Evolutionary conservation across 2,329 filamentous ascomycete species (phyloP).

Genomic region (Pseudocercospora crystallina): DNA sequence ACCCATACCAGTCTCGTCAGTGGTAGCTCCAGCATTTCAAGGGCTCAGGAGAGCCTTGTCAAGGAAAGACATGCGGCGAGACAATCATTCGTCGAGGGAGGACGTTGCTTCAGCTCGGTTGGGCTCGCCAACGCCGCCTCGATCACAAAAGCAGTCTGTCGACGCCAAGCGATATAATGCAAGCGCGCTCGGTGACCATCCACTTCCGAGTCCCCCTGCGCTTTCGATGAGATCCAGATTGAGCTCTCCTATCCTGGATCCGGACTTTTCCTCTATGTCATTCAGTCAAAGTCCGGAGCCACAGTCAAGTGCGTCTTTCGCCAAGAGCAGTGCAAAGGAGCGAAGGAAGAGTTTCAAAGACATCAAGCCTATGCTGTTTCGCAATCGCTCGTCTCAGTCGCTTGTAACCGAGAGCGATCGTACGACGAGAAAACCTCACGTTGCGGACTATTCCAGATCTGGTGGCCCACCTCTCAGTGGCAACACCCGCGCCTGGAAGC

Average conservation of each 20-base stretch:
- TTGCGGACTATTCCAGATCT: slow-evolving; percentile 10
- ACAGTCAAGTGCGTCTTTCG: slow-evolving; percentile 1
- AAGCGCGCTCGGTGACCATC: slow-evolving; percentile 2
- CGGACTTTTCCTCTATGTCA: slow-evolving; percentile 11
- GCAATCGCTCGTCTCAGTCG: slow-evolving; percentile 4
- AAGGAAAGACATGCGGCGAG: slow-evolving; percentile 7
- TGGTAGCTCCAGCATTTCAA: slow-evolving; percentile 5
- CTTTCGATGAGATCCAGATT: slow-evolving; percentile 9
- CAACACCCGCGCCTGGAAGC: slow-evolving; percentile 10
- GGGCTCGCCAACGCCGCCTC: slow-evolving; percentile 23
- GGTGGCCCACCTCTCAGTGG: slow-evolving; percentile 11
- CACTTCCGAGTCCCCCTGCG: slow-evolving; percentile 16
- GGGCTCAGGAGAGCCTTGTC: slow-evolving; percentile 15
- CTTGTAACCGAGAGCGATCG: too few species aligned
- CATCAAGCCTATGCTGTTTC: neutral
- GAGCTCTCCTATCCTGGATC: slow-evolving; percentile 9
- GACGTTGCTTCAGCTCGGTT: slow-evolving; percentile 21
- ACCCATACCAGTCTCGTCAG: neutral
- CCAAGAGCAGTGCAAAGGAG: slow-evolving; percentile 3
- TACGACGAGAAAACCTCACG: slow-evolving; percentile 5
- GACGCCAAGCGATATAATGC: slow-evolving; percentile 8
- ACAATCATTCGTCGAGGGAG: neutral
- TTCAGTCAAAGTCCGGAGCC: slow-evolving; percentile 13
- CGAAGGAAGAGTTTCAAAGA: too few species aligned
- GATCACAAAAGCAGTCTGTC: slow-evolving; percentile 20